These are phyloP conservation scores for Exserohilum rostratum DNA, from an alignment of 2,329 filamentous ascomycete genomes.

Conservation along the genomic window DNA sequence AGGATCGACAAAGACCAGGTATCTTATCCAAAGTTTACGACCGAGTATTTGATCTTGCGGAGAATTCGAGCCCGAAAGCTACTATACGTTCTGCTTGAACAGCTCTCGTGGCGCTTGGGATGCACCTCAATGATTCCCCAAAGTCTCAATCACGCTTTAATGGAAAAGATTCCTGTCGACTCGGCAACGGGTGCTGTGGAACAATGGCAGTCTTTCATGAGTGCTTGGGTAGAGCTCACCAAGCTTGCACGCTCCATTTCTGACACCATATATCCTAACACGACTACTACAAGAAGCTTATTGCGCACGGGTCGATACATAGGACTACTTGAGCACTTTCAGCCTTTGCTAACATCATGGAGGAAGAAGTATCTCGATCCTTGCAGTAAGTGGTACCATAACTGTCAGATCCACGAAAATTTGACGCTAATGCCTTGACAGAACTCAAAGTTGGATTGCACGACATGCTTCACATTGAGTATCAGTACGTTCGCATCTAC, in stretches of 20 bases:
- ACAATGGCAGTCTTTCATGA: slow-evolving; percentile 60
- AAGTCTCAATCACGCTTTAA: slow-evolving; percentile 47
- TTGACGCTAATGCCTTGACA: slow-evolving; percentile 12
- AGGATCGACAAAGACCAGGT: slow-evolving; percentile 45
- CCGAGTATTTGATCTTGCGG: slow-evolving; percentile 39
- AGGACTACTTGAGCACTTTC: slow-evolving; percentile 56
- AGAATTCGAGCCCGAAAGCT: slow-evolving; percentile 45
- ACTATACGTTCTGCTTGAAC: slow-evolving; percentile 57
- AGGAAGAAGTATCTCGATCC: slow-evolving; percentile 49
- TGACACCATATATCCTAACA: slow-evolving; percentile 59
- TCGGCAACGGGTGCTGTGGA: slow-evolving; percentile 47
- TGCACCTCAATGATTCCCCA: slow-evolving; percentile 60
- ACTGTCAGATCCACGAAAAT: no score
- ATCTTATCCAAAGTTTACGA: slow-evolving; percentile 41
- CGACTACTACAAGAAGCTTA: slow-evolving; percentile 49
- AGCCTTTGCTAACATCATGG: slow-evolving; percentile 50
- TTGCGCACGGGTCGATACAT: slow-evolving; percentile 58
- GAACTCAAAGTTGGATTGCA: slow-evolving; percentile 49
- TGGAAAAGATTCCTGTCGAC: slow-evolving; percentile 50
- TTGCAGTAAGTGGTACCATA: slow-evolving; percentile 47
- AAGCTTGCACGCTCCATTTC: slow-evolving; percentile 58
- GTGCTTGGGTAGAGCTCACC: slow-evolving; percentile 55
- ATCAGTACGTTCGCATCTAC: slow-evolving; percentile 52
- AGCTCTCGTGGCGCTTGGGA: slow-evolving; percentile 59
- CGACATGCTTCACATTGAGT: slow-evolving; percentile 61